Base-by-base conservation (phyloP, 371 early-diverging fungal genomes). In the Mucor plumbeus region DNA sequence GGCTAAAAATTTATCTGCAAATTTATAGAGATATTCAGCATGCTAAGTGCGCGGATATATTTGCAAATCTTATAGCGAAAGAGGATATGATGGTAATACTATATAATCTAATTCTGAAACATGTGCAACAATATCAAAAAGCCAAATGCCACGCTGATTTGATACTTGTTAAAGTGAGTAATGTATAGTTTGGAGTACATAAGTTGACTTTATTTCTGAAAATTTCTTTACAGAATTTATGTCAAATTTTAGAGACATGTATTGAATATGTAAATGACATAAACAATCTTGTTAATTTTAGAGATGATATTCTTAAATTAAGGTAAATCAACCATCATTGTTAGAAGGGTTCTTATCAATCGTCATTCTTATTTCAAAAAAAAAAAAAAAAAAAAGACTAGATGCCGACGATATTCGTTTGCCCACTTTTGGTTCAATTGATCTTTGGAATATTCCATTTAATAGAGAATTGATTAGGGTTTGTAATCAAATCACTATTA, bases 401-500 rank as follows among this genome's bases (percentile, higher is more conserved):
- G 63, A 33, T 14, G 58, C 17, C 19, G 41, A 63, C 15, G 39
- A 50, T 19, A 40, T 63, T 47, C 64, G 34, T 5, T 40, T 48
- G 13, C 66, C 66, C 17, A 40, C 17, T 34, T 19, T 70, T 10
- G 62, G 59, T 19, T 48, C 50, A 54, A 48, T 36, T 17, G 57
- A 43, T 1, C 26, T 70, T 38, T 70, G 70, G 70, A 61, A 61
- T 50, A 33, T 70, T 50, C 21, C 41, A 34, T 65, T 65, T 26
- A 43, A 70, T 6, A 21, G 8, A 26, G 63, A 66, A n/a, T 19
- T 70, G 31, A 31, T 41, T 15, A 61, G 48, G 17, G 44, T 63
- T 53, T 40, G 62, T n/a, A 70, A 70, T 13, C 66, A 70, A 63
- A 65, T 70, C 48, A 70, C 71, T 5, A 15, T 35, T 14, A 19